phyloP scores from a whole-genome alignment of 306 rosid genomes.

The Trifolium pratense region DNA sequence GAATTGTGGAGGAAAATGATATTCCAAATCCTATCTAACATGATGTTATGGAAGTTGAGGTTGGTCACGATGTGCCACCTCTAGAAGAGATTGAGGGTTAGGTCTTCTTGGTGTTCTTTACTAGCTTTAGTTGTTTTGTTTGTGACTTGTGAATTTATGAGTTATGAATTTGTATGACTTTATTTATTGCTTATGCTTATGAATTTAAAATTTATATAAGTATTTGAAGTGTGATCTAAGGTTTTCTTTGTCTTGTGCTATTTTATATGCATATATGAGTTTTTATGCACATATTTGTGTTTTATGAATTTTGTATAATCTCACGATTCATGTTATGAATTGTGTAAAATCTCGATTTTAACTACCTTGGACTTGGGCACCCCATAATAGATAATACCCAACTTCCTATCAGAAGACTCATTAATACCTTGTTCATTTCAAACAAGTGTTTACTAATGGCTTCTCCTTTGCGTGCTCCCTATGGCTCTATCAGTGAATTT shows the following conservation, averaged over 20 bases:
- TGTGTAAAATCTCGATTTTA: background rate
- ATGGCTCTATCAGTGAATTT: too few relatives aligned
- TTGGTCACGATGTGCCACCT: background rate
- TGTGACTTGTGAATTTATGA: background rate
- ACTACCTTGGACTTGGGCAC: too few relatives aligned
- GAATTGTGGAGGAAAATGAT: background rate
- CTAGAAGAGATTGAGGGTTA: background rate
- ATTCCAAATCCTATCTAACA: background rate
- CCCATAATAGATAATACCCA: too few relatives aligned
- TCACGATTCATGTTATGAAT: background rate
- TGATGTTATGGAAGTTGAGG: background rate
- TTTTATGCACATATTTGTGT: background rate
- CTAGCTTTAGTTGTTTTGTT: background rate
- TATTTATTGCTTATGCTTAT: background rate
- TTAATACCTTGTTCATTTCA: too few relatives aligned
- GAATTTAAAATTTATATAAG: background rate
- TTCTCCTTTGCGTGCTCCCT: too few relatives aligned
- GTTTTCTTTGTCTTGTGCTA: background rate
- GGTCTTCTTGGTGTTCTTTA: background rate
- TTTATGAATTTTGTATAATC: background rate
- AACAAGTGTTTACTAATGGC: too few relatives aligned
- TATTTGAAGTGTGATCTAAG: background rate
- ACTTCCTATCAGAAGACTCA: too few relatives aligned
- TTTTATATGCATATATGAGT: background rate
- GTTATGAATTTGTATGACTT: background rate